These are phyloP conservation scores for Suillus clintonianus DNA, from an alignment of 768 basidiomycete species.

Conservation along the genomic window DNA sequence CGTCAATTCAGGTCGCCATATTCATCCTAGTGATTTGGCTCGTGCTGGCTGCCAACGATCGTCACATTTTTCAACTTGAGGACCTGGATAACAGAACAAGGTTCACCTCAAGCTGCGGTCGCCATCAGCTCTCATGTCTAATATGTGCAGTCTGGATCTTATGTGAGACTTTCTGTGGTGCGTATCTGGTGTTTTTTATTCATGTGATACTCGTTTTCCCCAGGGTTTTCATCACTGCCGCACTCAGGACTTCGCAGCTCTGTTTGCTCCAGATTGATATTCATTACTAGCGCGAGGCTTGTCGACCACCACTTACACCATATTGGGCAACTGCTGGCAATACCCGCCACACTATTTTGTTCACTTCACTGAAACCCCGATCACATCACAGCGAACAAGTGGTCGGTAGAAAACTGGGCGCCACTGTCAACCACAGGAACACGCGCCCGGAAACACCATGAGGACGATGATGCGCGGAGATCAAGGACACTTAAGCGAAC, in stretches of 20 bases:
- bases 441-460: too few relatives aligned
- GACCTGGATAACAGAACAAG: not conserved
- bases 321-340: too few relatives aligned
- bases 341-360: too few relatives aligned
- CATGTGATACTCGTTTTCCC: not conserved
- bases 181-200: not conserved
- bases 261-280: not conserved
- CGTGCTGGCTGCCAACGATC: not conserved
- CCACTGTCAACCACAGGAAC: too few relatives aligned
- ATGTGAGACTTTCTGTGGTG: too few relatives aligned
- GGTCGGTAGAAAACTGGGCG: too few relatives aligned
- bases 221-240: not conserved
- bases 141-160: not conserved
- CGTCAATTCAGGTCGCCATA: not conserved
- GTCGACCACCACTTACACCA: not conserved
- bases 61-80: not conserved
- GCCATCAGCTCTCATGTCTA: not conserved
- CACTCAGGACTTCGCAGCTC: not conserved
- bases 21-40: slow-evolving; percentile 8
- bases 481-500: too few relatives aligned
- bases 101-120: not conserved
- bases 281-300: not conserved
- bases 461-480: too few relatives aligned
- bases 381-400: too few relatives aligned
- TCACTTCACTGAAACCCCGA: too few relatives aligned